Base-by-base conservation (phyloP, 768 basidiomycete species). In the Leucosporidium yakuticum region DNA sequence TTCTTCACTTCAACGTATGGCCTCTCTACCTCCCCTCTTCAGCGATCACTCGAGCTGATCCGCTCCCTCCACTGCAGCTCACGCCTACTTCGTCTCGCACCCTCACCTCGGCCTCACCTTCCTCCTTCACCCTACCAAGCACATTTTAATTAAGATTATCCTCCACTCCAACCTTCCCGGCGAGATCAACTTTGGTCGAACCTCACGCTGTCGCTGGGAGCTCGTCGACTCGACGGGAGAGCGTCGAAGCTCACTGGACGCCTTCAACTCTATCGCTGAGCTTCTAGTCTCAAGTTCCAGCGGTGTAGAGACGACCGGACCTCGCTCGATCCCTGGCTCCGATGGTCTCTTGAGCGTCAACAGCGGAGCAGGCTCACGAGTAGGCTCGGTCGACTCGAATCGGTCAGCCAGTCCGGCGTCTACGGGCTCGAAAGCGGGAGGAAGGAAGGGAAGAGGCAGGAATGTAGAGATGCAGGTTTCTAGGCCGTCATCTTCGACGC, bases 91-190 rank as follows among this genome's bases (percentile, higher is more conserved):
- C 63, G 58, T 66, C 57, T 73, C 73, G n/a, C 70, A 73, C 67
- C 69, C 72, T 1, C 65, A 70, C 39, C 64, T 73, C 17, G 74
- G 72, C 36, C 57, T 75, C 47, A 73, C 73, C 27, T 67, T 74
- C 67, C 63, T 74, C 39, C 47, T 72, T 50, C 60, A 66, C 60
- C 63, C 51, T 4, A 58, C 57, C 4, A 29, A 67, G 12, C 67
- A 69, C 62, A 55, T n/a, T 6, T 66, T 73, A 60, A 19, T 32
- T 14, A 75, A 75, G 54, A 57, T 73, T n/a, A 54, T 75, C 54
- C 56, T 75, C 32, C 74, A 75, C 68, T 67, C 69, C 31, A 75
- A 75, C 63, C 60, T 69, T 20, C 74, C 74, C 8, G 74, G 74
- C 31, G 63, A 75, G 49, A 60, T 71, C 49, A 64, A 69, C 27